Evolutionary conservation across 2,329 filamentous ascomycete species (phyloP).

Genomic region (Macroventuria anomochaeta): DNA sequence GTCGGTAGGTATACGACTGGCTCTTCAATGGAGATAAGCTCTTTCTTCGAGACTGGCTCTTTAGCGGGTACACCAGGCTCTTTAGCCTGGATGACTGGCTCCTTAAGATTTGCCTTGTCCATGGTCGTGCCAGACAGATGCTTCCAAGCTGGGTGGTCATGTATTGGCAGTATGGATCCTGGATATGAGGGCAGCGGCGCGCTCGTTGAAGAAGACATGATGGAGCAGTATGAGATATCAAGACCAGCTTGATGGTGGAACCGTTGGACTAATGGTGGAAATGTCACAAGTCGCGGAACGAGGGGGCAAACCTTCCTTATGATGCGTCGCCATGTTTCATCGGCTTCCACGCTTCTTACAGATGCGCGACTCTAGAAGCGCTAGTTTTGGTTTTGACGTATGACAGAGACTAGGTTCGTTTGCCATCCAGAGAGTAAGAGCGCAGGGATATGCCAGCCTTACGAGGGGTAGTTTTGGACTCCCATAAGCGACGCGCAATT

Average conservation of each 20-base stretch:
- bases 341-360: conserved; percentile 6
- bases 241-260: conserved; percentile 8
- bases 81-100: conserved; percentile 3
- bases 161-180: conserved; percentile 7
- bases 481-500: conserved; percentile 5
- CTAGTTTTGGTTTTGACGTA: conserved; percentile 10
- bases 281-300: conserved; percentile 7
- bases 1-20: conserved; percentile 6
- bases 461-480: conserved; percentile 2
- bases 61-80: neutral
- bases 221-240: neutral
- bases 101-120: conserved; percentile 5
- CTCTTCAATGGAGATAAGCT: too few species aligned
- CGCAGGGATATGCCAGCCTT: conserved; percentile 9
- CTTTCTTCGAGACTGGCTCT: neutral
- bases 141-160: conserved; percentile 12
- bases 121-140: conserved; percentile 11
- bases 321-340: conserved; percentile 14
- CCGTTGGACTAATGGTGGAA: neutral
- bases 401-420: conserved; percentile 15
- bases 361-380: neutral
- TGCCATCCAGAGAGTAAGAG: neutral
- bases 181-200: conserved; percentile 14
- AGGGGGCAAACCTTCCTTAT: conserved; percentile 12
- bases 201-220: conserved; percentile 9